Percentiles rank a stretch among this genome's conserved stretches.
Evolutionary conservation across 225 moss, liverwort and hornwort species (phyloP).

Genomic region (Pseudisothecium myosuroides): DNA sequence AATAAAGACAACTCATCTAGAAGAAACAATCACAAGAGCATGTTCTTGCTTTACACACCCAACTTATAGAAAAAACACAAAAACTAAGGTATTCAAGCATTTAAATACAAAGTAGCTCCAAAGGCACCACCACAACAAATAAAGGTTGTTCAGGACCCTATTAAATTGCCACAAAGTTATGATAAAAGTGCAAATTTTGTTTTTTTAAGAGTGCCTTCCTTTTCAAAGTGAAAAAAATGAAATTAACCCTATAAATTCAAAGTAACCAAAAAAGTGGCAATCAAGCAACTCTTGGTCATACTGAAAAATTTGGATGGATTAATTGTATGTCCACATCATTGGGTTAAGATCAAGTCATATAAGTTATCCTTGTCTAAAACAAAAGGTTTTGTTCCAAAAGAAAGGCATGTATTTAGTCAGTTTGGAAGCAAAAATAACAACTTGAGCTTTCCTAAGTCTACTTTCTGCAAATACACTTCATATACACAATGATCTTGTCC

Average conservation of each 20-base stretch:
- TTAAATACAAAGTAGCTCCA: fast-evolving
- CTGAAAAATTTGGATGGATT: no score
- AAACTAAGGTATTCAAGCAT: not conserved
- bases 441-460: not conserved
- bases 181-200: no score
- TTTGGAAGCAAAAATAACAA: not conserved
- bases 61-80: not conserved
- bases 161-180: not conserved
- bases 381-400: not conserved
- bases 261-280: not conserved
- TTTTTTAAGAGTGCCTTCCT: no score
- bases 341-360: not conserved
- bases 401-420: not conserved
- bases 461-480: not conserved
- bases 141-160: fast-evolving
- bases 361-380: not conserved
- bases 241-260: fast-evolving
- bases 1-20: fast-evolving
- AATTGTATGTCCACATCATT: not conserved
- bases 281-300: not conserved
- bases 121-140: not conserved
- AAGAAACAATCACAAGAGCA: not conserved
- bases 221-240: not conserved
- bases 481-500: not conserved
- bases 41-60: not conserved